Evolutionary conservation across 352 stramenopile genomes (phyloP).

Genomic region (Thalassiosira livingstoniorum): DNA sequence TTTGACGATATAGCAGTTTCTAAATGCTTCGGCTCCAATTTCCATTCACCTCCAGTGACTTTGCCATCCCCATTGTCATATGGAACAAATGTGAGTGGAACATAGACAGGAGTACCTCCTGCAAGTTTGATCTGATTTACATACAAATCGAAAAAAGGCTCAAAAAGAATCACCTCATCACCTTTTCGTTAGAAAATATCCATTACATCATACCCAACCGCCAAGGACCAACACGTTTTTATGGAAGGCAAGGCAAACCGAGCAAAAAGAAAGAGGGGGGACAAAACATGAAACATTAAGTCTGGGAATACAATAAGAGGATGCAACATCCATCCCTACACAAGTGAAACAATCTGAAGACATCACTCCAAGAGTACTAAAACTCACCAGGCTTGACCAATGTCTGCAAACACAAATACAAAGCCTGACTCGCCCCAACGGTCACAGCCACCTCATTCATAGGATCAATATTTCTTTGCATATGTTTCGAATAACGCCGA

Average conservation of each 20-base stretch:
- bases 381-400: constrained; percentile 89
- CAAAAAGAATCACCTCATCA: constrained; percentile 96
- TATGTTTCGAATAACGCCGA: constrained; percentile 90
- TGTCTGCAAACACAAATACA: constrained; percentile 93
- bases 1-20: constrained; percentile 89
- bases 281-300: too few species aligned
- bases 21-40: constrained; percentile 90
- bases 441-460: constrained; percentile 93
- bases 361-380: constrained; percentile 16
- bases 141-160: constrained; percentile 98
- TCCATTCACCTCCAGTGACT: constrained; percentile 83
- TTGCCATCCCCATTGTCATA: constrained; percentile 84
- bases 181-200: too few species aligned
- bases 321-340: too few species aligned
- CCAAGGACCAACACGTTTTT: too few species aligned
- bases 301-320: too few species aligned
- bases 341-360: too few species aligned
- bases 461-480: constrained; percentile 88
- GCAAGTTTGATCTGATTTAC: constrained; percentile 86
- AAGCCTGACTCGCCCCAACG: constrained; percentile 93
- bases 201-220: too few species aligned
- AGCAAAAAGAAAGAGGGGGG: too few species aligned
- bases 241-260: too few species aligned
- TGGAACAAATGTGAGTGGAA: constrained; percentile 78
- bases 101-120: constrained; percentile 78